Conservation (phyloP, 371 early-diverging fungal genomes). For the Synchytrium microbalum region DNA sequence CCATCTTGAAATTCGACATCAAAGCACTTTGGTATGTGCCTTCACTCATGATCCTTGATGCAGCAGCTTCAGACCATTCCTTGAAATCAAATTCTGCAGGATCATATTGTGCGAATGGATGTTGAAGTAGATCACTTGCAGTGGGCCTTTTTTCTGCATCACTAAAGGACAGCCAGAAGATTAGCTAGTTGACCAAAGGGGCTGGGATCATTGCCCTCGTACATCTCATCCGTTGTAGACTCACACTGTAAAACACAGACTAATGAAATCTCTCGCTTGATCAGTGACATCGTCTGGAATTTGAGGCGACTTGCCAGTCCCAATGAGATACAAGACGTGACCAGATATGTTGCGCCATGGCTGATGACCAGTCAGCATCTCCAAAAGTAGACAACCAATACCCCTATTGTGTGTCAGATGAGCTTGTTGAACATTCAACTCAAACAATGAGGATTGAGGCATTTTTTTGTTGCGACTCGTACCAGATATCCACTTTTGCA, state of each 20-base stretch:
- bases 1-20: not conserved
- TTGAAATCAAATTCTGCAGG: constrained; percentile 4
- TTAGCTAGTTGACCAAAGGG: not conserved
- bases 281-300: constrained; percentile 19
- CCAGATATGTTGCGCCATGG: constrained; percentile 6
- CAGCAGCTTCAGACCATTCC: constrained; percentile 10
- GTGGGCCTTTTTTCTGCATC: constrained; percentile 33
- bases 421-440: not conserved
- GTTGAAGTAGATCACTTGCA: constrained; percentile 22
- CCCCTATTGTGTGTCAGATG: not conserved
- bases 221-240: constrained; percentile 1
- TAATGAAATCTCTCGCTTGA: constrained; percentile 18
- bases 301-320: constrained; percentile 30
- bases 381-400: constrained; percentile 2
- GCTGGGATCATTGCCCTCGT: not conserved
- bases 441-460: not conserved
- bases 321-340: constrained; percentile 27
- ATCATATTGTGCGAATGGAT: constrained; percentile 21
- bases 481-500: constrained; percentile 42
- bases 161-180: not conserved
- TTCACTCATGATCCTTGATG: not conserved
- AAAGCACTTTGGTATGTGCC: not conserved
- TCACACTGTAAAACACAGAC: constrained; percentile 18
- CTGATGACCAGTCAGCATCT: constrained; percentile 6
- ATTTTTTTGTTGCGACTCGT: too few relatives aligned